These are phyloP conservation scores for Cystobasidium onofrii DNA, from an alignment of 768 basidiomycete genomes.

Conservation along the genomic window DNA sequence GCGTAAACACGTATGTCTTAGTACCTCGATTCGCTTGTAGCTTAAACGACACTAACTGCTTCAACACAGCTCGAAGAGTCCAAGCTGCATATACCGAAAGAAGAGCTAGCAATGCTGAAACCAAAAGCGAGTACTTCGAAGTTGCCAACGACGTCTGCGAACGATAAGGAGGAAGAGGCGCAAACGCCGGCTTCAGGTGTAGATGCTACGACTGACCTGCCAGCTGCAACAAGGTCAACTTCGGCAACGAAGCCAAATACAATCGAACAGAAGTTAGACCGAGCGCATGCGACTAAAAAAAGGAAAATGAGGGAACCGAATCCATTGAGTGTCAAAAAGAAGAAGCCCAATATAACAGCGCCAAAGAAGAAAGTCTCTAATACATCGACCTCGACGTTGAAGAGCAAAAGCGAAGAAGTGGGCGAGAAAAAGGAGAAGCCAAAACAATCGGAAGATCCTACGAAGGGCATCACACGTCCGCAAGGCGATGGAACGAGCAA, in stretches of 20 bases:
- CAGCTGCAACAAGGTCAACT: slow-evolving; percentile 13
- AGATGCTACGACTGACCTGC: background rate
- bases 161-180: background rate
- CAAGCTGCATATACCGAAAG: slow-evolving; percentile 53
- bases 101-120: slow-evolving; percentile 38
- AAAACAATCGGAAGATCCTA: background rate
- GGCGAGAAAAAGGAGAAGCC: background rate
- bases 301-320: slow-evolving; percentile 58
- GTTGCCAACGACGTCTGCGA: slow-evolving; percentile 11
- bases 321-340: background rate
- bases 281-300: slow-evolving; percentile 45
- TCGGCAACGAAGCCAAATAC: background rate
- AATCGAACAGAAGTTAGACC: slow-evolving; percentile 19
- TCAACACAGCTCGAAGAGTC: slow-evolving; percentile 56
- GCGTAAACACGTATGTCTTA: slow-evolving; percentile 54
- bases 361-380: slow-evolving; percentile 12
- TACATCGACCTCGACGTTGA: background rate
- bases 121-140: background rate
- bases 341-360: slow-evolving; percentile 25
- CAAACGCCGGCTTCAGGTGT: slow-evolving; percentile 17
- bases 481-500: slow-evolving; percentile 26
- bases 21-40: too few species aligned
- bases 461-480: background rate
- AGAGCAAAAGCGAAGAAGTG: background rate
- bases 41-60: background rate